Percentiles rank a stretch among this genome's conserved stretches.
These are phyloP conservation scores for Grosmannia clavigera DNA, from an alignment of 2,329 filamentous ascomycete species.

Conservation along the genomic window DNA sequence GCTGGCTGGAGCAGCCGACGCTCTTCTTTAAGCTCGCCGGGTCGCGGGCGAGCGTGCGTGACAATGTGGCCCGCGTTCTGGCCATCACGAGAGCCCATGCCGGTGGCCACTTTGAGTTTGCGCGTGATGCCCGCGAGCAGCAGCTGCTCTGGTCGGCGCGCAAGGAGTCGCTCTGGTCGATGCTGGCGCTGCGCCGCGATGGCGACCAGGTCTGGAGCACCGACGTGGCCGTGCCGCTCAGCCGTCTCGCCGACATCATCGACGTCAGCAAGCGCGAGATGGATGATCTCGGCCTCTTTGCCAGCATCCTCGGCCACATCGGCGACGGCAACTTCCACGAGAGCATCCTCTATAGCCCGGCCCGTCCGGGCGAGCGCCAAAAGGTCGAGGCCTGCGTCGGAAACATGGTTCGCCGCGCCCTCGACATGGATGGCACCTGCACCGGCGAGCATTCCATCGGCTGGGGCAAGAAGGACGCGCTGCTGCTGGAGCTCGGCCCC, in stretches of 20 bases:
- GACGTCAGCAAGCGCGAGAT: slow-evolving; percentile 84
- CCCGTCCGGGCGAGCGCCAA: slow-evolving; percentile 53
- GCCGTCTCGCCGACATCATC: slow-evolving; percentile 58
- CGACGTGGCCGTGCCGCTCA: slow-evolving; percentile 74
- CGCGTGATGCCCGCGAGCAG: slow-evolving; percentile 56
- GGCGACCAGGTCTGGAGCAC: slow-evolving; percentile 70
- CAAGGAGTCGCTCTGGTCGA: slow-evolving; percentile 76
- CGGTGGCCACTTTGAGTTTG: slow-evolving; percentile 63
- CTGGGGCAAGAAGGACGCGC: slow-evolving; percentile 71
- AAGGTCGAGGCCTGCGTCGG: slow-evolving; percentile 74
- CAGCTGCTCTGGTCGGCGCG: slow-evolving; percentile 67
- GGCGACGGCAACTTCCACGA: slow-evolving; percentile 94
- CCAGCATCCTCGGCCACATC: slow-evolving; percentile 78
- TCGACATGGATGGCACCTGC: slow-evolving; percentile 90
- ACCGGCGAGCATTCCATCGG: slow-evolving; percentile 83
- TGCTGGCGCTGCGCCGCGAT: slow-evolving; percentile 55
- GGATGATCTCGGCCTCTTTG: slow-evolving; percentile 74
- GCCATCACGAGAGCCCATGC: slow-evolving; percentile 52
- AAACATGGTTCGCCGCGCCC: slow-evolving; percentile 78
- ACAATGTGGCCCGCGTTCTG: slow-evolving; percentile 61
- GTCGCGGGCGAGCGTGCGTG: slow-evolving; percentile 62
- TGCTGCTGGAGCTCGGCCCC: slow-evolving; percentile 66
- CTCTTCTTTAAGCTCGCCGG: slow-evolving; percentile 82
- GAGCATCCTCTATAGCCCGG: slow-evolving; percentile 75
- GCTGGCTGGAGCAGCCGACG: slow-evolving; percentile 65